Evolutionary conservation across 2,329 filamentous ascomycete species (phyloP), one percentile per base, ranked within the genome.

Genomic region (Monilinia fructicola): DNA sequence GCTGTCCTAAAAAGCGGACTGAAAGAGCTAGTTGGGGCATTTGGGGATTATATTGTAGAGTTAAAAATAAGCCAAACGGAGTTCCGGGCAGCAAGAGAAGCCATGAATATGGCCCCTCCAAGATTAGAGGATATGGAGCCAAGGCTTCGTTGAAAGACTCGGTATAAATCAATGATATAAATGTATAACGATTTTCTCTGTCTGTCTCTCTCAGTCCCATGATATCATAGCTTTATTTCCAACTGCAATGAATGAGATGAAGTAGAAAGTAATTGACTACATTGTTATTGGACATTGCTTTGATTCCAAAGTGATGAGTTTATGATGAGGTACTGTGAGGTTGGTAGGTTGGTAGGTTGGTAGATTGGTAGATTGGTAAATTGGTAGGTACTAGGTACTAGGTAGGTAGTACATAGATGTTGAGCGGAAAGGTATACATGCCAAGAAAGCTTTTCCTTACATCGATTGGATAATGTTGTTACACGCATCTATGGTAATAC

Each of bases 1-100:
- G 79, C 82, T 21, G 85, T 86, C 21, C 76, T 97, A 71, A 89
- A 85, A 75, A 80, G 79, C 4, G 87, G 87, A 0, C 79, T 97
- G 55, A 80, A 81, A 53, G 84, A 87, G 66, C 81, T 97, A 5
- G 73, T 97, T 46, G 76, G 79, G 14, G 86, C 84, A 28, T 97
- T 97, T 78, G 90, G 88, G 67, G 85, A 86, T 67, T 97, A 93
- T 77, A 84, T 89, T 70, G 79, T 81, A 46, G 87, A 91, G 68
- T 80, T 97, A 71, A 85, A 89, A 55, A 79, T 97, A 70, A 88
- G 82, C 50, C 81, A 84, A 69, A 83, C 84, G 65, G 93, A 97
- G 73, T 81, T 97, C 71, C 83, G 89, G 72, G 79, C 90, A 66
- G 93, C 92, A 5, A 89, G 84, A 76, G 88, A 92, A 75, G 88